Evolutionary conservation across 2,329 filamentous ascomycete species (phyloP).

Genomic region (Colletotrichum chlorophyti): DNA sequence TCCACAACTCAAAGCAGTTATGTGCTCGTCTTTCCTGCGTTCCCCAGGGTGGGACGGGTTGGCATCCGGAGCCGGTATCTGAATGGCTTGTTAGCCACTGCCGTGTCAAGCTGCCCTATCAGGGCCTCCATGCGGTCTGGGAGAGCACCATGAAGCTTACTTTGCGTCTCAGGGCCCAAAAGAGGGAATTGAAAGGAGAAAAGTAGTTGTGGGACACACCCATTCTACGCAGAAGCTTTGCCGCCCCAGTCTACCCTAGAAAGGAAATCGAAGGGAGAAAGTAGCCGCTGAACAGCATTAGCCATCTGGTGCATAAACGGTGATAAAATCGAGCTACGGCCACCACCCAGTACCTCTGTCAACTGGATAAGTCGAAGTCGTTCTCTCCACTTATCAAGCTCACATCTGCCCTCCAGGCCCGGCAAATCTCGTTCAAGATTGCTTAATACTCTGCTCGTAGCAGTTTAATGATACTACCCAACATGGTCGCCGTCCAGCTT

Average conservation of each 20-base stretch:
- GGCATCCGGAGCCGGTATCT: slow-evolving; percentile 6
- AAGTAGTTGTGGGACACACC: slow-evolving; percentile 13
- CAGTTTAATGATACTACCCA: neutral
- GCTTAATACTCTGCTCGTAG: neutral
- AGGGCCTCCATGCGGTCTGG: slow-evolving; percentile 20
- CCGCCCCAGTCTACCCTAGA: slow-evolving; percentile 5
- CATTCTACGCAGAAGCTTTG: slow-evolving; percentile 4
- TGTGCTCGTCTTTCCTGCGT: neutral
- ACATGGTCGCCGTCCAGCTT: slow-evolving; percentile 13
- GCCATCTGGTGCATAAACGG: neutral
- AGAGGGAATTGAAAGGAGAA: slow-evolving; percentile 17
- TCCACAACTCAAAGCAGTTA: slow-evolving; percentile 2
- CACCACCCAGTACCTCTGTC: neutral
- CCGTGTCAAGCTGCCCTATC: slow-evolving; percentile 1
- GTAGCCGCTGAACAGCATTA: neutral
- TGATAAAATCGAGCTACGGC: slow-evolving; percentile 20
- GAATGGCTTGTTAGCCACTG: neutral
- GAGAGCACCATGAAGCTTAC: neutral
- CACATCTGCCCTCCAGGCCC: neutral
- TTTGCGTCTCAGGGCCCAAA: slow-evolving; percentile 21
- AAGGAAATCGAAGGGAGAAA: slow-evolving; percentile 9
- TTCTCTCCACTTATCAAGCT: neutral
- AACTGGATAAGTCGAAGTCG: neutral
- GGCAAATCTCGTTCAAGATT: neutral
- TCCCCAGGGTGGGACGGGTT: neutral